Percentiles rank a stretch among this genome's conserved stretches.
Conservation (phyloP, 2,329 filamentous ascomycete species). For the Colletotrichum sp. region DNA sequence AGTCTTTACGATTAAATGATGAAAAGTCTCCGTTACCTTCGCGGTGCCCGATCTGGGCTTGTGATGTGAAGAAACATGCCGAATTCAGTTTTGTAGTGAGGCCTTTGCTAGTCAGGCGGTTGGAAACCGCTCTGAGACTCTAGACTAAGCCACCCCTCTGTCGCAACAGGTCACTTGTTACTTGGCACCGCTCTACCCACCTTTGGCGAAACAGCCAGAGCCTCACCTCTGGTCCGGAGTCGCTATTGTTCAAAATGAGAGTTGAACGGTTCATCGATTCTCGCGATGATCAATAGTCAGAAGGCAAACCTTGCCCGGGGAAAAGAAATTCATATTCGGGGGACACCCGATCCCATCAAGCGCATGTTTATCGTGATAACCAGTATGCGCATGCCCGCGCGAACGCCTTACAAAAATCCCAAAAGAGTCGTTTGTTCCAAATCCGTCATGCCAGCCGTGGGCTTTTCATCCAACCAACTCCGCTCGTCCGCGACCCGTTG, state of each 20-base stretch:
- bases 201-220: neutral
- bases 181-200: neutral
- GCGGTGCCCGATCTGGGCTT: neutral
- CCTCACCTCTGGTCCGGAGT: neutral
- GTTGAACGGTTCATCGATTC: rapidly evolving
- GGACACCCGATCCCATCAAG: neutral
- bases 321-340: neutral
- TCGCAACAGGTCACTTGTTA: neutral
- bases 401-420: neutral
- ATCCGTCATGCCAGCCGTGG: neutral
- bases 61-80: neutral
- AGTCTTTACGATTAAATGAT: neutral
- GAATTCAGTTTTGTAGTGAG: neutral
- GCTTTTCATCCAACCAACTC: neutral
- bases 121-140: neutral
- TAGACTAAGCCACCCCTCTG: neutral
- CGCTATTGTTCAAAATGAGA: neutral
- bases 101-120: neutral
- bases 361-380: neutral
- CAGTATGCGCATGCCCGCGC: neutral
- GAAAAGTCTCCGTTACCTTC: neutral
- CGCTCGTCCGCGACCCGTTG: neutral
- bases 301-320: no score
- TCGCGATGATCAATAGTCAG: neutral
- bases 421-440: neutral